phyloP scores from a whole-genome alignment of 306 rosid genomes.

The Cercis canadensis region DNA sequence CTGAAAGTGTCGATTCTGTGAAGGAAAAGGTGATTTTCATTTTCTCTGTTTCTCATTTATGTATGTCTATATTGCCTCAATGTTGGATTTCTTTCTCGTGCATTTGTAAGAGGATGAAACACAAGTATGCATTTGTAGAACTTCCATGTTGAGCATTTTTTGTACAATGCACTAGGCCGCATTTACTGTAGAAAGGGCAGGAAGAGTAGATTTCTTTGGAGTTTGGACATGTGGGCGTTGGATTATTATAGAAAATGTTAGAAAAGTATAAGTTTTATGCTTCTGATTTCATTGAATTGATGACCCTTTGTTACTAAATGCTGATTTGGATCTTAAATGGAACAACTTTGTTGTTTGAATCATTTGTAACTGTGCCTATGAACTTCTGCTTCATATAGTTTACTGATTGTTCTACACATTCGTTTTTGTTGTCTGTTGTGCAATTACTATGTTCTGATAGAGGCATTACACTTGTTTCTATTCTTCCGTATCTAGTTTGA shows the following conservation, averaged over 20 bases:
- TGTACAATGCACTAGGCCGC: not conserved
- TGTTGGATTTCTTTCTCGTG: not conserved
- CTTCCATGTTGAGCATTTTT: not conserved
- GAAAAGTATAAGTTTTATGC: not conserved
- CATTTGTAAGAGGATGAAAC: not conserved
- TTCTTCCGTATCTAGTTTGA: not conserved
- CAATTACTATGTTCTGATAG: not conserved
- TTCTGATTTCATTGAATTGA: not conserved
- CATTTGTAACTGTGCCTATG: not conserved
- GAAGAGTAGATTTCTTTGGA: not conserved
- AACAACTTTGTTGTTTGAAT: too few species aligned
- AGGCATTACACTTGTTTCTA: not conserved
- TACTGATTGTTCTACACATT: not conserved
- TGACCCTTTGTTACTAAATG: not conserved
- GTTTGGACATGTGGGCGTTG: not conserved
- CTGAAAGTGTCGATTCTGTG: constrained; percentile 61
- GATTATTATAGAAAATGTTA: not conserved
- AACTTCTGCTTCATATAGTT: not conserved
- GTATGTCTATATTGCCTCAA: not conserved
- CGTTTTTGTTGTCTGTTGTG: not conserved
- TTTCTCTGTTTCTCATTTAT: not conserved
- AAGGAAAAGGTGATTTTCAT: constrained; percentile 55
- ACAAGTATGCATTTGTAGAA: not conserved
- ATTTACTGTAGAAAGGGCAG: not conserved
- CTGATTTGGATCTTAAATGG: not conserved